Evolutionary conservation across 2,329 filamentous ascomycete genomes (phyloP), one percentile per base, ranked within the genome.

Genomic region (Epichloe sylvatica): DNA sequence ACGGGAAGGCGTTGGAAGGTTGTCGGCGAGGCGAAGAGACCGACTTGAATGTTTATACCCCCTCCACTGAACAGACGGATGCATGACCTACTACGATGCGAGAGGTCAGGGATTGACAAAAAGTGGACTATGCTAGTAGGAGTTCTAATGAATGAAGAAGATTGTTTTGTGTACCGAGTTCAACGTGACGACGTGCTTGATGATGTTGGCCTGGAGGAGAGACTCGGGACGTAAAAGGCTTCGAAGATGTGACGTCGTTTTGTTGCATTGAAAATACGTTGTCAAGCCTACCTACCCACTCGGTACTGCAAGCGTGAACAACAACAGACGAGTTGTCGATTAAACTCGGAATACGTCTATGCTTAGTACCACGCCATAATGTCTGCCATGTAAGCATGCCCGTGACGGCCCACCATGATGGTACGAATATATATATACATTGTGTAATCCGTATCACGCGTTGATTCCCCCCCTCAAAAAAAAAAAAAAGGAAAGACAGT

Each of bases 31-130:
- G 65, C 49, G 49, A 59, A 63, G 59, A 62, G 25, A 46, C 60
- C 64, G 64, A 63, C 63, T 48, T 66, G 64, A 62, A 53, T 63
- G 65, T 63, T 63, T 63, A 49, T 67, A 69, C 68, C 68, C 66
- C 66, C 64, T 56, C 55, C 61, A 58, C 8, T 46, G 38, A 50
- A 50, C 47, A 51, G 42, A 52, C 25, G 59, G 52, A 53, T 58
- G 57, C 61, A 65, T 58, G 62, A 59, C 60, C 56, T 59, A 60
- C 56, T 59, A 60, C 57, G 55, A 59, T 56, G 44, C 61, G 58
- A 59, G 60, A 64, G 63, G 63, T 63, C 64, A 58, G 59, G 46
- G 59, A 59, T 60, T 56, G 59, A 64, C 57, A 56, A 58, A 59
- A 61, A 62, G 59, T 49, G 43, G 47, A 57, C 59, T 61, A 63